Percentiles rank a stretch among this genome's conserved stretches.
Evolutionary conservation across 2,329 filamentous ascomycete genomes (phyloP).

Genomic region (Shiraia bambusicola): DNA sequence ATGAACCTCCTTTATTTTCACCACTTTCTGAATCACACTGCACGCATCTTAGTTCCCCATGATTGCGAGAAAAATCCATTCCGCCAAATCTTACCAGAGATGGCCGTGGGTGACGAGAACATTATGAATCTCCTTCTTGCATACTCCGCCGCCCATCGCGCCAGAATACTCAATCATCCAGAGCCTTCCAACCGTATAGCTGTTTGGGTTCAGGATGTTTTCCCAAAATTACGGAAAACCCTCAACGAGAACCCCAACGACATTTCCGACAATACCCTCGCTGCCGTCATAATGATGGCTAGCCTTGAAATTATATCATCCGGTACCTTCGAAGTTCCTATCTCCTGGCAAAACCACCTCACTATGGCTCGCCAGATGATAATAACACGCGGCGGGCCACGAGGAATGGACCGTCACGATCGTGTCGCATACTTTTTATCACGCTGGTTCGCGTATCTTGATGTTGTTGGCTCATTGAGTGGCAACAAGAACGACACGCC

Average conservation of each 20-base stretch:
- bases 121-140: slow-evolving; percentile 76
- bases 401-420: slow-evolving; percentile 53
- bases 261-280: slow-evolving; percentile 72
- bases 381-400: slow-evolving; percentile 62
- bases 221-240: slow-evolving; percentile 68
- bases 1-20: slow-evolving; percentile 80
- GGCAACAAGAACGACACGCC: slow-evolving; percentile 54
- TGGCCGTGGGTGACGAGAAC: slow-evolving; percentile 69
- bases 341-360: slow-evolving; percentile 79
- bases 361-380: slow-evolving; percentile 76
- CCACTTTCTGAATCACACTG: slow-evolving; percentile 78
- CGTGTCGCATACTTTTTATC: slow-evolving; percentile 71
- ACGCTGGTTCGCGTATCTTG: slow-evolving; percentile 82
- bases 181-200: slow-evolving; percentile 79
- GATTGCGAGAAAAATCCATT: slow-evolving; percentile 64
- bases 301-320: slow-evolving; percentile 83
- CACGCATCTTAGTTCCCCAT: slow-evolving; percentile 64
- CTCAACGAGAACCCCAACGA: slow-evolving; percentile 53
- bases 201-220: slow-evolving; percentile 76
- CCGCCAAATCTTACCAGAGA: slow-evolving; percentile 61
- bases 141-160: slow-evolving; percentile 82
- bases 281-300: slow-evolving; percentile 81
- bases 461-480: slow-evolving; percentile 72
- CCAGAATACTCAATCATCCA: slow-evolving; percentile 69
- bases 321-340: slow-evolving; percentile 75